phyloP scores from a whole-genome alignment of 2,329 filamentous ascomycete species.

The Cadophora sp. region DNA sequence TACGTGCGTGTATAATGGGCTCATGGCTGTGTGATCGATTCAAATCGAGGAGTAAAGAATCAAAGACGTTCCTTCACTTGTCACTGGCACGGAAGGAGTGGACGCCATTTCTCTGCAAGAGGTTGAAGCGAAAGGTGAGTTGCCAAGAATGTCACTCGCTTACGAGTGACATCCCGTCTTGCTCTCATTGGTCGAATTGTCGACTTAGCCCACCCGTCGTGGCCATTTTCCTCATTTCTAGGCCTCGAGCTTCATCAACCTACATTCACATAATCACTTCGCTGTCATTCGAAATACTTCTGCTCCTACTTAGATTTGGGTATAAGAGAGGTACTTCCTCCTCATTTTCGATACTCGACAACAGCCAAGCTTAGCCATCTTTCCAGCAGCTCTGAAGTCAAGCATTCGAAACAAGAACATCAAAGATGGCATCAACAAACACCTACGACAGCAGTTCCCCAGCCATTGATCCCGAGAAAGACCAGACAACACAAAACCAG shows the following conservation, averaged over 20 bases:
- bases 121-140: not conserved
- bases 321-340: not conserved
- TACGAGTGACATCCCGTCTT: not conserved
- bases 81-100: not conserved
- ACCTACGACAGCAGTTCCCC: not conserved
- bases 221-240: not conserved
- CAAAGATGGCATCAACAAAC: slow-evolving; percentile 4
- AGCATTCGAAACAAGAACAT: not conserved
- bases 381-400: not conserved
- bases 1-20: too few relatives aligned
- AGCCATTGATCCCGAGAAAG: not conserved
- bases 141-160: slow-evolving; percentile 16
- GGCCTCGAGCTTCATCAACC: not conserved
- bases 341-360: not conserved
- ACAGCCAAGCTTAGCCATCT: not conserved
- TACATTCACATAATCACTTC: slow-evolving; percentile 7
- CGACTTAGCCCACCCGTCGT: not conserved
- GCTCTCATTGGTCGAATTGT: not conserved
- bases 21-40: too few relatives aligned
- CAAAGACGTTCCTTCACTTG: not conserved
- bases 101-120: not conserved
- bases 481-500: not conserved
- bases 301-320: not conserved
- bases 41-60: too few relatives aligned
- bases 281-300: not conserved